Evolutionary conservation across 345 rosid species (phyloP).

Genomic region (Acer saccharum): DNA sequence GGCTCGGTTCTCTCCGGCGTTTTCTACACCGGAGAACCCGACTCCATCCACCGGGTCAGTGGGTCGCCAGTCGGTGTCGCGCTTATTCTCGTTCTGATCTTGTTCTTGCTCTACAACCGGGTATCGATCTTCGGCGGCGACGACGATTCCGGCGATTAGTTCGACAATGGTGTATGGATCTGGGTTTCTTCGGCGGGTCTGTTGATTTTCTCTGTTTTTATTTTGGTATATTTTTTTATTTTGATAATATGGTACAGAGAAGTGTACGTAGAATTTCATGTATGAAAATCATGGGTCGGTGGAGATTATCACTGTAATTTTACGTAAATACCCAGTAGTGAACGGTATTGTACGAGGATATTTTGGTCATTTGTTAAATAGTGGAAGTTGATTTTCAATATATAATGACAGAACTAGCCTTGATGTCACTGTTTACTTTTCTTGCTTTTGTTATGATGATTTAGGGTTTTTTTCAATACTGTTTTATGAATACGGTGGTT

Average conservation of each 20-base stretch:
- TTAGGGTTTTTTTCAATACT: not conserved
- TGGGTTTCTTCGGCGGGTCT: not conserved
- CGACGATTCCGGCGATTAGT: conserved; percentile 57
- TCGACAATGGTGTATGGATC: conserved; percentile 5
- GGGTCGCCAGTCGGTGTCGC: conserved; percentile 85
- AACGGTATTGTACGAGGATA: not conserved
- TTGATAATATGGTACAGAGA: not conserved
- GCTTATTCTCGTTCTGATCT: conserved; percentile 54
- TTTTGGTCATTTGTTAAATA: not conserved
- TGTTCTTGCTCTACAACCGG: conserved; percentile 71
- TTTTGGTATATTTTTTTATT: too few species aligned
- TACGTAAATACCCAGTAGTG: conserved; percentile 3
- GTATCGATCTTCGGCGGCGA: conserved; percentile 81
- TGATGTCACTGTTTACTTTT: not conserved
- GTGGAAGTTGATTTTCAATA: not conserved
- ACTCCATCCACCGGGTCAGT: conserved; percentile 64
- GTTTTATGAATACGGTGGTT: not conserved
- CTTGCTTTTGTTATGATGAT: not conserved
- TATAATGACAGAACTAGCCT: not conserved
- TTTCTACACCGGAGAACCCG: conserved; percentile 69
- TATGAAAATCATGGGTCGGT: conserved; percentile 1
- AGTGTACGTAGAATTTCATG: conserved; percentile 1
- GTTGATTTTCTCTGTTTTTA: not conserved
- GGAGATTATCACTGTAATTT: not conserved
- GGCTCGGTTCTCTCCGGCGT: conserved; percentile 58